Conservation (phyloP, 805 yeast genomes). For the Yarrowia bubula region DNA sequence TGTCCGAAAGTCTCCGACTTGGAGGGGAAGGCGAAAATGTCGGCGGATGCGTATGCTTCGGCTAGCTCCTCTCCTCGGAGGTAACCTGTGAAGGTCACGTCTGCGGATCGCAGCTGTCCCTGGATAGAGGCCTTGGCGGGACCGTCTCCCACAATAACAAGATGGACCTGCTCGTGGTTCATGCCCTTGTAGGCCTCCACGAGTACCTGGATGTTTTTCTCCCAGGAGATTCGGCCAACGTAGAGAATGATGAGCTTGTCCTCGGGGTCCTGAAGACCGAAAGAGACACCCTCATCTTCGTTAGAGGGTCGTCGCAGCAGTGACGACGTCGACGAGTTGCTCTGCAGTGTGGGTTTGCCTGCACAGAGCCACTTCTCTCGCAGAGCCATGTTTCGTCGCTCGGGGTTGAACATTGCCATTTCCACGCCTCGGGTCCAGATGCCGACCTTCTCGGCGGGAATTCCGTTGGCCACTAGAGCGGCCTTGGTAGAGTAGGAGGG, state of each 20-base stretch:
- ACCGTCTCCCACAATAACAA: conserved; percentile 31
- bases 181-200: conserved; percentile 29
- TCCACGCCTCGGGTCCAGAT: conserved; percentile 33
- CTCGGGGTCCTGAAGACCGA: conserved; percentile 21
- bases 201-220: conserved; percentile 30
- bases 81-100: conserved; percentile 31
- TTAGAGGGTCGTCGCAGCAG: conserved; percentile 21
- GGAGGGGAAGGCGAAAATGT: conserved; percentile 30
- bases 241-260: conserved; percentile 28
- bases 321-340: conserved; percentile 13
- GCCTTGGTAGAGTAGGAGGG: conserved; percentile 36
- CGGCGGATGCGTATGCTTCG: conserved; percentile 30
- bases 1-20: conserved; percentile 32
- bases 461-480: conserved; percentile 29
- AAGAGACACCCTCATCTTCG: conserved; percentile 29
- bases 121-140: conserved; percentile 29
- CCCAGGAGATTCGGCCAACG: conserved; percentile 32
- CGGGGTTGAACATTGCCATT: conserved; percentile 27
- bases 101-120: conserved; percentile 26
- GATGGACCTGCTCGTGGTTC: conserved; percentile 28
- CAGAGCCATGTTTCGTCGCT: conserved; percentile 10
- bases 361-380: conserved; percentile 29
- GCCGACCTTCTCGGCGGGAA: conserved; percentile 24
- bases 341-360: background rate
- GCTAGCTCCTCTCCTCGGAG: conserved; percentile 30